Evolutionary conservation across 441 rosid genomes (phyloP).

Genomic region (Erodium moschatum): DNA sequence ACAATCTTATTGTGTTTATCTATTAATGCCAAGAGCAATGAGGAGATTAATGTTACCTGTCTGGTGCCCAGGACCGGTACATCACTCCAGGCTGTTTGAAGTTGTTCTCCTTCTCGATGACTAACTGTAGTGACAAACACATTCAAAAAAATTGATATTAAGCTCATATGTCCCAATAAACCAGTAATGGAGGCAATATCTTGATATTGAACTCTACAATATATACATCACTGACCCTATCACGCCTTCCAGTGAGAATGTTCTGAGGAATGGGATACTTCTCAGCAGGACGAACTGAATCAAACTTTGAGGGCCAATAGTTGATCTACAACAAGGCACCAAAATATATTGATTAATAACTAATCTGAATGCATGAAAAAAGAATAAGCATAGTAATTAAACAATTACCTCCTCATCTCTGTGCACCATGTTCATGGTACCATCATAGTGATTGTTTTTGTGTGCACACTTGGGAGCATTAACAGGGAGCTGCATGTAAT

Average conservation of each 20-base stretch:
- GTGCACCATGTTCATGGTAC: slow-evolving; percentile 89
- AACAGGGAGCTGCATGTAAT: slow-evolving; percentile 76
- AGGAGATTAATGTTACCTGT: slow-evolving; percentile 37
- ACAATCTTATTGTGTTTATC: too few species aligned
- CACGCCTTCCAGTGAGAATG: slow-evolving; percentile 54
- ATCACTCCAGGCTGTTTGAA: slow-evolving; percentile 88
- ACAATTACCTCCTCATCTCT: slow-evolving; percentile 81
- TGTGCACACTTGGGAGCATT: slow-evolving; percentile 89
- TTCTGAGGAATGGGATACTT: slow-evolving; percentile 43
- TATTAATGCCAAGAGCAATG: background rate
- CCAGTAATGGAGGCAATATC: too few species aligned
- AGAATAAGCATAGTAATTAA: background rate
- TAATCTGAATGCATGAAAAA: background rate
- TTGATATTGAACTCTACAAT: background rate
- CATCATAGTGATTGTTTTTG: slow-evolving; percentile 89
- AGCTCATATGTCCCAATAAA: too few species aligned
- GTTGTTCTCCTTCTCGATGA: slow-evolving; percentile 81
- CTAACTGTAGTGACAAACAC: slow-evolving; percentile 30
- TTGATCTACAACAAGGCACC: slow-evolving; percentile 42
- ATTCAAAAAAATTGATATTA: background rate
- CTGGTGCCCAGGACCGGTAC: slow-evolving; percentile 60
- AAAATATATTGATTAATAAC: slow-evolving; percentile 18
- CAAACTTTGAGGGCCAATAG: slow-evolving; percentile 80
- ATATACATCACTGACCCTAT: slow-evolving; percentile 49
- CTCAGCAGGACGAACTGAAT: slow-evolving; percentile 66